phyloP scores from a whole-genome alignment of 2,329 filamentous ascomycete genomes.

The Pezicula neosporulosa region DNA sequence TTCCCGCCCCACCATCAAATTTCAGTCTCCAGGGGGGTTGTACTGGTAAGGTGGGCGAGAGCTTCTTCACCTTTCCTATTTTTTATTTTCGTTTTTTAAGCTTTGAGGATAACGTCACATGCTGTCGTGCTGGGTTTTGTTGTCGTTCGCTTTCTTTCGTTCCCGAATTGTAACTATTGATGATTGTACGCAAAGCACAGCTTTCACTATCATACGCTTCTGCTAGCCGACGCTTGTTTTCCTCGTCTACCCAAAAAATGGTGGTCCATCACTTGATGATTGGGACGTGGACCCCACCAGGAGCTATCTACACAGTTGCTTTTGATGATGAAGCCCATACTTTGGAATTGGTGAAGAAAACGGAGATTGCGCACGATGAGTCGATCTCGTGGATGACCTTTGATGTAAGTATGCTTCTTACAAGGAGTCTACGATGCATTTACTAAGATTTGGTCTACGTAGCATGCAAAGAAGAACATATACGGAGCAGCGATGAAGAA shows the following conservation, averaged over 20 bases:
- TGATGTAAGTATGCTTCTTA: slow-evolving; percentile 53
- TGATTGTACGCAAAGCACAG: no score
- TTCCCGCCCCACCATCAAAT: no score
- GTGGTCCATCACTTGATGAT: slow-evolving; percentile 93
- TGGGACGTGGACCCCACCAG: slow-evolving; percentile 86
- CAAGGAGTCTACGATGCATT: neutral
- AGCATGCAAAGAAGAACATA: slow-evolving; percentile 80
- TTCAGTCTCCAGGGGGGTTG: no score
- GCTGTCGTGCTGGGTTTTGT: no score
- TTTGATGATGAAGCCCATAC: slow-evolving; percentile 81
- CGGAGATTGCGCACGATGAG: slow-evolving; percentile 76
- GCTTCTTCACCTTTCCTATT: no score
- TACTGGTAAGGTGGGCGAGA: no score
- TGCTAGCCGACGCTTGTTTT: neutral
- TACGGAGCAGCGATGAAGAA: slow-evolving; percentile 94
- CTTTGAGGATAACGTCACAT: no score
- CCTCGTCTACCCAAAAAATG: slow-evolving; percentile 20
- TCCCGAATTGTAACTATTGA: no score
- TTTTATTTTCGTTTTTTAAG: no score
- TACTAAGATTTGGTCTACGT: neutral
- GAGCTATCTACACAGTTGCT: slow-evolving; percentile 83
- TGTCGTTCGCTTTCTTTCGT: no score
- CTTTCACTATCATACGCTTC: no score
- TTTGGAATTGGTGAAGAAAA: slow-evolving; percentile 73
- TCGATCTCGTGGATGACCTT: slow-evolving; percentile 95